These are phyloP conservation scores for Prunus davidiana DNA, from an alignment of 306 rosid species.

Conservation along the genomic window DNA sequence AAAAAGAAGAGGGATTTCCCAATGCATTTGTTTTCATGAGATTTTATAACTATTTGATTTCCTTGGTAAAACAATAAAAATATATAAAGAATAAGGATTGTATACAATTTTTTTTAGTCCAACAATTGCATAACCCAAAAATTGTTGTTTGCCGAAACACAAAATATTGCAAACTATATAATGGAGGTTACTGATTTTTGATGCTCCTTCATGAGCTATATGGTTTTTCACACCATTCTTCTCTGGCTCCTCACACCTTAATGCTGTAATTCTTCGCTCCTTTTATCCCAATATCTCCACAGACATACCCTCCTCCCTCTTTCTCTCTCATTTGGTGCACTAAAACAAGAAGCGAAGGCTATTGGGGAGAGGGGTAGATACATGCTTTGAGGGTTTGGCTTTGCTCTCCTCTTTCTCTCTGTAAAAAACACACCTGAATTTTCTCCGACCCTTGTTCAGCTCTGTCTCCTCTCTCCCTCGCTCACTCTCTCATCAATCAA, in stretches of 20 bases:
- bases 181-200: background rate
- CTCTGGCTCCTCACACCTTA: conserved; percentile 32
- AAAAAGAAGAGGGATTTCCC: background rate
- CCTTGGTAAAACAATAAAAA: background rate
- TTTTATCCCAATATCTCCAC: conserved; percentile 18
- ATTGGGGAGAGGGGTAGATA: conserved; percentile 45
- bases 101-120: background rate
- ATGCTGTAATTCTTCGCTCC: conserved; percentile 52
- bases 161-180: background rate
- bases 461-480: conserved; percentile 37
- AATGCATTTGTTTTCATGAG: background rate
- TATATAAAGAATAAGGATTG: background rate
- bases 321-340: conserved; percentile 21
- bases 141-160: background rate
- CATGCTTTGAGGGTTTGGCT: conserved; percentile 60
- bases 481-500: conserved; percentile 25
- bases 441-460: conserved; percentile 30
- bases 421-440: conserved; percentile 33
- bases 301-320: conserved; percentile 2
- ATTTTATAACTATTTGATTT: background rate
- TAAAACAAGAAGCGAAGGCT: conserved; percentile 12
- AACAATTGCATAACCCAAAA: background rate
- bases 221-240: conserved; percentile 41
- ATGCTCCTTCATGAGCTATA: conserved; percentile 33
- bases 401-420: conserved; percentile 19